Evolutionary conservation across 2,329 filamentous ascomycete genomes (phyloP).

Genomic region (Cercospora brassicicola): DNA sequence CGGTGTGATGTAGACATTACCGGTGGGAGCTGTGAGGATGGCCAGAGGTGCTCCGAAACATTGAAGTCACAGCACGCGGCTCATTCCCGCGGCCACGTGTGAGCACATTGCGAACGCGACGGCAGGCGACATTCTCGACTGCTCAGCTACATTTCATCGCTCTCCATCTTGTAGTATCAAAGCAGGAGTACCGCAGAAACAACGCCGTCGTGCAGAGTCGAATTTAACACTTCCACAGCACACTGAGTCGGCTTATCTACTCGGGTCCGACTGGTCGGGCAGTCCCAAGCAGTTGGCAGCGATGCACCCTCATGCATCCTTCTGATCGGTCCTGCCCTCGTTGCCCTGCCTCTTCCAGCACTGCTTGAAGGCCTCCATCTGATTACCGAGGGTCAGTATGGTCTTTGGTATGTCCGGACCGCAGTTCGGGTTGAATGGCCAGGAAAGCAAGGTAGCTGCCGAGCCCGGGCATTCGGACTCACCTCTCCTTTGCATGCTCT

Average conservation of each 20-base stretch:
- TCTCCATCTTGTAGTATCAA: neutral
- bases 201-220: neutral
- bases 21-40: neutral
- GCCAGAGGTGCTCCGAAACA: neutral
- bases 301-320: constrained; percentile 58
- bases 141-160: neutral
- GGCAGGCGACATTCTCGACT: neutral
- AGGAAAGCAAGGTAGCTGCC: constrained; percentile 1
- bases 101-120: neutral
- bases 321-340: constrained; percentile 74
- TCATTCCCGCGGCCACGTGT: constrained; percentile 3
- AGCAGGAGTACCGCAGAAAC: neutral
- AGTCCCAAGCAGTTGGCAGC: neutral
- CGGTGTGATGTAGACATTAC: constrained; percentile 29
- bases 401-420: neutral
- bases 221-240: neutral
- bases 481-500: constrained; percentile 84
- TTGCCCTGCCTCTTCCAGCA: constrained; percentile 94
- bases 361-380: constrained; percentile 87
- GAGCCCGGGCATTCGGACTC: constrained; percentile 42
- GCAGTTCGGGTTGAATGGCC: neutral
- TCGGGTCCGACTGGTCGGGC: neutral
- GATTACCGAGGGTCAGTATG: constrained; percentile 22
- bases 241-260: neutral
- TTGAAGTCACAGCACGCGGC: constrained; percentile 3